Percentiles rank a stretch among this genome's conserved stretches.
These are phyloP conservation scores for Aspergillus flavus DNA, from an alignment of 2,329 filamentous ascomycete species.

Conservation along the genomic window DNA sequence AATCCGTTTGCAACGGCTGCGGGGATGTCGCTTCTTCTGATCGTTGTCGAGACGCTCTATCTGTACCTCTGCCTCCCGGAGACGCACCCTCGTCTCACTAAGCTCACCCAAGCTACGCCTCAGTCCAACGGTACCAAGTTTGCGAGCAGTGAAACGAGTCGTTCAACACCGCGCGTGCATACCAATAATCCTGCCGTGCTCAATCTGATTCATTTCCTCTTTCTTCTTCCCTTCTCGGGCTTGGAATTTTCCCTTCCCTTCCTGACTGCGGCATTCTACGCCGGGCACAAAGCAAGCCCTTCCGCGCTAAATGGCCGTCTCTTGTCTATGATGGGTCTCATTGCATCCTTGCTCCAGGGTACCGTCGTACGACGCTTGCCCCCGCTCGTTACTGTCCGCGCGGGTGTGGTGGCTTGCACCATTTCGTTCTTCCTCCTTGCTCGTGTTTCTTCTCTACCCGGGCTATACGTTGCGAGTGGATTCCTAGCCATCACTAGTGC, in stretches of 20 bases:
- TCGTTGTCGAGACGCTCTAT: conserved; percentile 85
- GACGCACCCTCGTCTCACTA: conserved; percentile 67
- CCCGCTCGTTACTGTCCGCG: conserved; percentile 75
- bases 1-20: conserved; percentile 96
- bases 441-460: conserved; percentile 65
- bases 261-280: conserved; percentile 94
- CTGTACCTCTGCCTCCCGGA: conserved; percentile 84
- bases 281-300: conserved; percentile 57
- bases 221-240: conserved; percentile 95
- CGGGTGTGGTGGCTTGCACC: conserved; percentile 77
- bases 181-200: conserved; percentile 84
- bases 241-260: conserved; percentile 98
- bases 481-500: conserved; percentile 87
- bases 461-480: conserved; percentile 79
- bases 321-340: conserved; percentile 85
- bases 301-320: conserved; percentile 80
- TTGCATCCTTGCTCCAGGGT: conserved; percentile 90
- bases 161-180: conserved; percentile 44
- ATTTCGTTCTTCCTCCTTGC: conserved; percentile 79
- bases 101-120: conserved; percentile 30
- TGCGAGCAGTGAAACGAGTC: neutral
- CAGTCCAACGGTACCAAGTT: conserved; percentile 18
- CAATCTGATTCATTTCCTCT: conserved; percentile 83
- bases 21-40: conserved; percentile 79
- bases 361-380: conserved; percentile 85